These are phyloP conservation scores for Didymosphaeria variabile DNA, from an alignment of 2,329 filamentous ascomycete genomes.

Conservation along the genomic window DNA sequence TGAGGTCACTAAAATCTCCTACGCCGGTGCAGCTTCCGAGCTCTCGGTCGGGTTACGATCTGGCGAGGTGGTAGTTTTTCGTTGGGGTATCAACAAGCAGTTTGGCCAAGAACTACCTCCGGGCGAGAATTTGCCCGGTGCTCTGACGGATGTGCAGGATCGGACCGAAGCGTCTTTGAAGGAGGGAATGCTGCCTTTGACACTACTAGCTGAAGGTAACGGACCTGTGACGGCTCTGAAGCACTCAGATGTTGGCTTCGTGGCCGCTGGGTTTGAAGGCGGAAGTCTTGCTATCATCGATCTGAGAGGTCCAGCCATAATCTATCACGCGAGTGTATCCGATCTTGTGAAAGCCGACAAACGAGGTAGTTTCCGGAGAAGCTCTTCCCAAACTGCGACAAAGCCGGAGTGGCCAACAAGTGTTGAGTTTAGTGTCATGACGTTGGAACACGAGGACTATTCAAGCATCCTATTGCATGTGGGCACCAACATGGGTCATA, in stretches of 20 bases:
- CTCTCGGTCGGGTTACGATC: conserved; percentile 80
- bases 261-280: conserved; percentile 84
- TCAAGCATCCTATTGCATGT: conserved; percentile 94
- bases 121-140: conserved; percentile 57
- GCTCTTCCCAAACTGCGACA: conserved; percentile 56
- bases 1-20: conserved; percentile 79
- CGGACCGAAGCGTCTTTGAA: conserved; percentile 77
- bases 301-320: conserved; percentile 83
- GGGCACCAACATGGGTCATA: conserved; percentile 83
- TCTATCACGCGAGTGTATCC: conserved; percentile 75
- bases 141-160: conserved; percentile 76
- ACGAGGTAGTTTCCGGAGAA: conserved; percentile 73
- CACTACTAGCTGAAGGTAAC: conserved; percentile 83
- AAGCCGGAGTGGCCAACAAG: conserved; percentile 77
- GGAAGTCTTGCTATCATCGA: conserved; percentile 86
- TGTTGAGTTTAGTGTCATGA: conserved; percentile 91
- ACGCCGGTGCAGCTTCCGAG: conserved; percentile 83
- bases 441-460: conserved; percentile 90
- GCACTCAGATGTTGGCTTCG: conserved; percentile 92
- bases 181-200: conserved; percentile 81
- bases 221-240: conserved; percentile 81
- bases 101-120: conserved; percentile 70
- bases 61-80: conserved; percentile 87
- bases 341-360: conserved; percentile 83
- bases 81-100: conserved; percentile 83